These are phyloP conservation scores for Colletotrichum chrysophilum DNA, from an alignment of 2,329 filamentous ascomycete species.

Conservation along the genomic window DNA sequence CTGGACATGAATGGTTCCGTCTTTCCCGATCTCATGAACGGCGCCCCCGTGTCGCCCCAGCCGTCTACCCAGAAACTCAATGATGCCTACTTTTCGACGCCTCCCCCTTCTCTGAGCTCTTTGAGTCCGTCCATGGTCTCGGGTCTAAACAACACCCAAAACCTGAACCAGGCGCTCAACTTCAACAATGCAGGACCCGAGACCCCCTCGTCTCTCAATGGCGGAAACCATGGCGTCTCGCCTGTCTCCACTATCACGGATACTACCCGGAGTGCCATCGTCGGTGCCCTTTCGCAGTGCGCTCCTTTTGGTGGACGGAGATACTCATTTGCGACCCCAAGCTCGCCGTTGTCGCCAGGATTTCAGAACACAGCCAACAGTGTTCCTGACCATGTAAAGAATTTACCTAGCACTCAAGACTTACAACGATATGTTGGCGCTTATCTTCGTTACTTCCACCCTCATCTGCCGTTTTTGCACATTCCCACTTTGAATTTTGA, in stretches of 20 bases:
- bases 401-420: conserved; percentile 80
- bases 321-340: conserved; percentile 65
- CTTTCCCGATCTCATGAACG: conserved; percentile 78
- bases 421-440: conserved; percentile 89
- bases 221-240: conserved; percentile 63
- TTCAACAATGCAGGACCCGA: conserved; percentile 70
- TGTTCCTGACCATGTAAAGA: conserved; percentile 57
- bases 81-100: conserved; percentile 81
- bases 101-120: conserved; percentile 75
- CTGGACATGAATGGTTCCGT: conserved; percentile 77
- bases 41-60: conserved; percentile 79
- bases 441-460: conserved; percentile 92
- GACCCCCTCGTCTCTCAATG: conserved; percentile 74
- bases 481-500: conserved; percentile 92
- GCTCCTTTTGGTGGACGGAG: conserved; percentile 63
- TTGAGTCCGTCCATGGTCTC: conserved; percentile 76
- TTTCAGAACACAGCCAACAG: conserved; percentile 52
- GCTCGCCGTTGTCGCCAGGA: conserved; percentile 60
- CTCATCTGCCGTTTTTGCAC: conserved; percentile 93
- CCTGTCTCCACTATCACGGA: conserved; percentile 70
- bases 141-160: conserved; percentile 61
- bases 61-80: conserved; percentile 72
- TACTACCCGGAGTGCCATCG: conserved; percentile 65
- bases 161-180: conserved; percentile 66
- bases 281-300: conserved; percentile 64